A percentile compares a stretch with the other conserved stretches of the same genome.
Conservation (phyloP, 371 early-diverging fungal genomes). For the Globomyces sp. region DNA sequence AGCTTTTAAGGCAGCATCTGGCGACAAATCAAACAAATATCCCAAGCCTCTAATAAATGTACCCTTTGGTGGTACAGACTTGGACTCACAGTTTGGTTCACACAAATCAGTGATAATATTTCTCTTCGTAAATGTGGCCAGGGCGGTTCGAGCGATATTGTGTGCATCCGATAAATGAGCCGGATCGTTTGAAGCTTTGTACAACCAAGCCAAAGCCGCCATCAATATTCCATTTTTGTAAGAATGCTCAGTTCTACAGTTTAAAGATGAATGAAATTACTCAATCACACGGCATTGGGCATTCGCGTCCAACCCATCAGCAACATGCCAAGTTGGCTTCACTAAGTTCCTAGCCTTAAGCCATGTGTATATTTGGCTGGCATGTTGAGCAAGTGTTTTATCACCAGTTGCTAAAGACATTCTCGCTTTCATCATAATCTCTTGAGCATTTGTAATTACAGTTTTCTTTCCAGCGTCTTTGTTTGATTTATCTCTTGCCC, state of each 20-base stretch:
- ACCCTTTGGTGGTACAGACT: conserved; percentile 16
- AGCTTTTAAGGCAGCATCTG: conserved; percentile 21
- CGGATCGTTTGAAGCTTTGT: conserved; percentile 25
- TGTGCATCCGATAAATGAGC: conserved; percentile 25
- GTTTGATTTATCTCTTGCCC: conserved; percentile 4
- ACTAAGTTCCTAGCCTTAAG: conserved; percentile 12
- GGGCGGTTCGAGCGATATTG: conserved; percentile 13
- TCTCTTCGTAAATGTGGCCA: conserved; percentile 18
- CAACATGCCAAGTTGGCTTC: conserved; percentile 20
- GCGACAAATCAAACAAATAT: conserved; percentile 15
- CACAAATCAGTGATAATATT: conserved; percentile 21
- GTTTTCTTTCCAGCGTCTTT: not conserved
- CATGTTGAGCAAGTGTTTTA: not conserved
- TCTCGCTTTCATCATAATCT: conserved; percentile 6
- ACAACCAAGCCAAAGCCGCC: conserved; percentile 28
- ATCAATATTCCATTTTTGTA: conserved; percentile 32
- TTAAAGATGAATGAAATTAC: not conserved
- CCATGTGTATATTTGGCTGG: conserved; percentile 2
- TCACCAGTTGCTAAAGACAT: not conserved
- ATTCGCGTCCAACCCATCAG: conserved; percentile 6
- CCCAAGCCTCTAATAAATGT: conserved; percentile 28
- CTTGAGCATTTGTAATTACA: conserved; percentile 6
- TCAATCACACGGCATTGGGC: not conserved
- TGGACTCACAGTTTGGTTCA: conserved; percentile 4
- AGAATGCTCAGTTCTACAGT: conserved; percentile 9